A percentile compares a stretch with the other conserved stretches of the same genome.
Conservation (phyloP, 1,139 yeast genomes). For the Blastobotrys malaysiensis region DNA sequence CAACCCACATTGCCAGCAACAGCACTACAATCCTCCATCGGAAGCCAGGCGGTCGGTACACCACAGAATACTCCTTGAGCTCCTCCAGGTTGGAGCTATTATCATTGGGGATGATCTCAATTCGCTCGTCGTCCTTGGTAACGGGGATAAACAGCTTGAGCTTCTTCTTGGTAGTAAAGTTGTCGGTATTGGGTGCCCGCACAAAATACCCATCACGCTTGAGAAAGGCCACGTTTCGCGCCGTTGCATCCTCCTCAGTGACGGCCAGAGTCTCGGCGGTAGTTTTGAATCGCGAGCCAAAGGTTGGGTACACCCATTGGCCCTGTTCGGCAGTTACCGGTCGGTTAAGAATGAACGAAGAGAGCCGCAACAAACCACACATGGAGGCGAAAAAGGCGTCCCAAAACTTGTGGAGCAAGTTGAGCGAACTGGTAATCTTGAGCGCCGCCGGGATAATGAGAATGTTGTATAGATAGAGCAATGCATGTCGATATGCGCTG, state of each 20-base stretch:
- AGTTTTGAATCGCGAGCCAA: slow-evolving; percentile 43
- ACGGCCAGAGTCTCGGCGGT: slow-evolving; percentile 63
- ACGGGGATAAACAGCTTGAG: slow-evolving; percentile 76
- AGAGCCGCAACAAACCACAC: slow-evolving; percentile 57
- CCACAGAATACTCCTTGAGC: slow-evolving; percentile 63
- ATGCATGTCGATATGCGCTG: slow-evolving; percentile 3
- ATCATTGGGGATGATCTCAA: background rate
- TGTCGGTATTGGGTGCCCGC: slow-evolving; percentile 83
- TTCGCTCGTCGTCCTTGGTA: slow-evolving; percentile 65
- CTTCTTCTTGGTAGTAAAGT: slow-evolving; percentile 51
- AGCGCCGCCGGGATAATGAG: slow-evolving; percentile 23
- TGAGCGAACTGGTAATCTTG: slow-evolving; percentile 22
- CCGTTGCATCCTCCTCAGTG: slow-evolving; percentile 43
- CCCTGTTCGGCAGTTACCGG: slow-evolving; percentile 80
- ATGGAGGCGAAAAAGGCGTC: slow-evolving; percentile 49
- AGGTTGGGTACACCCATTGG: slow-evolving; percentile 39
- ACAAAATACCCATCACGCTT: slow-evolving; percentile 71
- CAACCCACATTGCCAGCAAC: slow-evolving; percentile 61
- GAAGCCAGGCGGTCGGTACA: slow-evolving; percentile 82
- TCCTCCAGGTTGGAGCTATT: slow-evolving; percentile 33
- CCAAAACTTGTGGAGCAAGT: slow-evolving; percentile 47
- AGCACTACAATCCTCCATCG: slow-evolving; percentile 52
- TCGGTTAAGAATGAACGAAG: slow-evolving; percentile 69
- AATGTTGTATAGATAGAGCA: slow-evolving; percentile 5
- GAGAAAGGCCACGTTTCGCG: slow-evolving; percentile 19